Base-by-base conservation (phyloP, 176 grass and related monocot genomes). In the Eleusine indica region DNA sequence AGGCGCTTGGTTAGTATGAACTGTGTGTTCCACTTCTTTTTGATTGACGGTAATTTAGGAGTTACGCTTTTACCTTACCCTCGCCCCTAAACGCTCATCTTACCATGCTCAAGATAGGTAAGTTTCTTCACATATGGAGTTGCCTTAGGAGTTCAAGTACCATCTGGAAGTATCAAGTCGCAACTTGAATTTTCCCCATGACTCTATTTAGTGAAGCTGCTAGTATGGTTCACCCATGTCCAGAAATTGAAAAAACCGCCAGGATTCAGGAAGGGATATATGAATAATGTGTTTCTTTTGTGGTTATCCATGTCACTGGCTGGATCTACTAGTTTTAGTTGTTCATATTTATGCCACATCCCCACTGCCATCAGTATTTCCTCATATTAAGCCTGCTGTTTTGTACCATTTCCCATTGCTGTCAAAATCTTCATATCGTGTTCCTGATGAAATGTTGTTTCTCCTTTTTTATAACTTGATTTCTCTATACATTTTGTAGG, bases 361-460 rank as follows among this genome's bases (percentile, higher is more conserved):
- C 14, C 41, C 38, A 76, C 54, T 54, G 65, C 38, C 29, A n/a
- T 68, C 58, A 84, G 37, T 73, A 41, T 41, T 1, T 46, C 7
- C 35, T 84, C 29, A 38, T 51, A 68, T 56, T 74, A 25, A 10
- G 66, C 19, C 42, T 56, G 19, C 21, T 81, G 32, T 57, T 11
- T 40, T 17, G 37, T 77, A 16, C 30, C 8, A 39, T 22, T 28
- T 37, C 66, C 7, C 51, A 39, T 28, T 4, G 43, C 64, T 77
- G 11, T 41, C 3, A 19, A 15, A 69, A 56, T 52, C 46, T 52
- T 49, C 30, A 25, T 80, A 40, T 51, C 6, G 4, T 80, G 35
- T 12, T 81, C 37, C n/a, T 43, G 21, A n/a, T 22, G 25, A 58
- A 70, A 70, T 81, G 51, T 80, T 68, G 78, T 80, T 80, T 53